phyloP scores from a whole-genome alignment of 2,329 filamentous ascomycete genomes.

The Hypoxylon rubiginosum region DNA sequence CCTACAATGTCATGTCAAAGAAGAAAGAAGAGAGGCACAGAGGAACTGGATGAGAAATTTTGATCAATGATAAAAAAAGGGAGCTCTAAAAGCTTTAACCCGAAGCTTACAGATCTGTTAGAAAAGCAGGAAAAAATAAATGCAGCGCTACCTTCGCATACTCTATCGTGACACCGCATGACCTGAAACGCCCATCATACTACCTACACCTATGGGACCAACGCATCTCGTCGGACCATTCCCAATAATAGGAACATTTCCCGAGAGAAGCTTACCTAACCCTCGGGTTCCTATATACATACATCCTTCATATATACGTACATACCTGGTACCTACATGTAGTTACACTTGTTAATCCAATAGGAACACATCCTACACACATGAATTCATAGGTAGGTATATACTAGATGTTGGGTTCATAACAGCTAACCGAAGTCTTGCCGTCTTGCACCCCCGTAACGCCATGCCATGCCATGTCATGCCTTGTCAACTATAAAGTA shows the following conservation, averaged over 20 bases:
- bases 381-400: neutral
- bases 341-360: neutral
- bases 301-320: no score
- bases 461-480: conserved; percentile 31
- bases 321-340: no score
- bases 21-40: neutral
- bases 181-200: conserved; percentile 44
- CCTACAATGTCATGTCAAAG: neutral
- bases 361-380: neutral
- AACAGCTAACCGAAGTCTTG: neutral
- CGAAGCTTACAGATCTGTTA: conserved; percentile 24
- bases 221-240: conserved; percentile 18
- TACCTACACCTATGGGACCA: conserved; percentile 36
- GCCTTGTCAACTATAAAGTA: neutral
- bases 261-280: conserved; percentile 18
- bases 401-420: neutral
- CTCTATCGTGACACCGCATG: conserved; percentile 39
- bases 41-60: neutral
- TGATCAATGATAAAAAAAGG: neutral
- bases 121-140: neutral
- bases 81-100: conserved; percentile 21
- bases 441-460: conserved; percentile 27
- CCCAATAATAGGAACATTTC: conserved; percentile 29
- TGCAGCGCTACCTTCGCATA: conserved; percentile 18
- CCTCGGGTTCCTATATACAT: neutral